These are phyloP conservation scores for Leccinum longicurvipes DNA, from an alignment of 768 basidiomycete species.

Conservation along the genomic window DNA sequence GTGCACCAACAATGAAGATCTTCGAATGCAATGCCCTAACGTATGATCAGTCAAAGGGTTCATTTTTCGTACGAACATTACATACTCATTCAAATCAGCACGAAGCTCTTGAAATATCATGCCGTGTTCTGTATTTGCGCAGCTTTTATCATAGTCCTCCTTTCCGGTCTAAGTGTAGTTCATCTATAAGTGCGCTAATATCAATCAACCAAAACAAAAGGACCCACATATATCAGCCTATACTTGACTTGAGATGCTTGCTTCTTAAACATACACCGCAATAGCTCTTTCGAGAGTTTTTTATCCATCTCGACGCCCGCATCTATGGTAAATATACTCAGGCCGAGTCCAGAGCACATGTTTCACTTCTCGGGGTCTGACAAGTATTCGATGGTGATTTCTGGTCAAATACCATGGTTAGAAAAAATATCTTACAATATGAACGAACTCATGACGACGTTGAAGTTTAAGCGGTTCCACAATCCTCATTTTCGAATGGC, in stretches of 20 bases:
- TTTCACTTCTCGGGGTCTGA: no score
- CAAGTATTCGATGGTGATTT: not conserved
- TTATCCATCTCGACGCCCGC: not conserved
- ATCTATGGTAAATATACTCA: slow-evolving; percentile 27
- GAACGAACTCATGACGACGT: slow-evolving; percentile 20
- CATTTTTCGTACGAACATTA: not conserved
- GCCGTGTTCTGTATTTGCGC: not conserved
- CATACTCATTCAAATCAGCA: slow-evolving; percentile 12
- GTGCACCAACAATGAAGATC: slow-evolving; percentile 69
- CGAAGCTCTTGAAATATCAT: slow-evolving; percentile 6
- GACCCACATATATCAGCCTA: slow-evolving; percentile 7
- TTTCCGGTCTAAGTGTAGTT: slow-evolving; percentile 1
- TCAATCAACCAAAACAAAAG: not conserved
- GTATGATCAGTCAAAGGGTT: not conserved
- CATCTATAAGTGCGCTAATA: not conserved
- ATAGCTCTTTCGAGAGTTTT: not conserved
- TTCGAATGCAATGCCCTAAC: slow-evolving; percentile 61
- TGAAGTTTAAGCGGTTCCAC: slow-evolving; percentile 50
- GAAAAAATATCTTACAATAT: no score
- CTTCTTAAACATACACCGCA: not conserved
- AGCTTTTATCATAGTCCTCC: slow-evolving; percentile 2
- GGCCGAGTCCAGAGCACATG: slow-evolving; percentile 8
- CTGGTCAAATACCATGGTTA: no score
- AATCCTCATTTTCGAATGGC: slow-evolving; percentile 56
- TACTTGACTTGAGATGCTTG: not conserved